A percentile compares a stretch with the other conserved stretches of the same genome.
Conservation (phyloP, 1,284 basidiomycete species). For the Boletellus deceptivus region DNA sequence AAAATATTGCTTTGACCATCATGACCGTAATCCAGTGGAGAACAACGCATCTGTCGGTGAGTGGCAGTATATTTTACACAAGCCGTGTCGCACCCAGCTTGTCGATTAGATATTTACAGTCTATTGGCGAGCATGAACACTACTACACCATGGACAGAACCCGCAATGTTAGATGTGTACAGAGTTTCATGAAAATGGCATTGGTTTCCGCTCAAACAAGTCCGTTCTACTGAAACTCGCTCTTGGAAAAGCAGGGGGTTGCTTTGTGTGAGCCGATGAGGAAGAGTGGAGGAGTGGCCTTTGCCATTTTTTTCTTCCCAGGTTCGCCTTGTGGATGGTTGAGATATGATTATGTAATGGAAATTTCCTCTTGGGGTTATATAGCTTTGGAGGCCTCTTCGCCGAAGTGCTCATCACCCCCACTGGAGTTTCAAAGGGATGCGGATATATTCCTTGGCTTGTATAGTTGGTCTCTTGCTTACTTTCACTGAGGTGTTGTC, state of each 20-base stretch:
- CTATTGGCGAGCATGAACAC: too few species aligned
- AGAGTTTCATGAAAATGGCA: too few species aligned
- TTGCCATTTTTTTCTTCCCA: constrained; percentile 37
- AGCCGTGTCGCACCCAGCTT: too few species aligned
- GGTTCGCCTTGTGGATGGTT: constrained; percentile 63
- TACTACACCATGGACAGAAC: too few species aligned
- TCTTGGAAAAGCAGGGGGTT: constrained; percentile 31
- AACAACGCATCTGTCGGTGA: not conserved
- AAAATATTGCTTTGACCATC: too few species aligned
- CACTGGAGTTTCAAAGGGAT: constrained; percentile 95
- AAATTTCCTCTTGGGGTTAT: constrained; percentile 77
- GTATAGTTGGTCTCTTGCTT: constrained; percentile 1
- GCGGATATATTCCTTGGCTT: constrained; percentile 72
- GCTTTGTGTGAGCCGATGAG: constrained; percentile 35
- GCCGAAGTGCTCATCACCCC: constrained; percentile 97
- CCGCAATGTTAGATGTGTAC: too few species aligned
- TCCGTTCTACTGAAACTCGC: constrained; percentile 38
- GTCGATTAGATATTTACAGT: too few species aligned
- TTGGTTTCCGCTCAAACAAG: constrained; percentile 31
- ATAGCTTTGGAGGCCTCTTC: constrained; percentile 96
- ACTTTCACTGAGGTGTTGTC: constrained; percentile 66
- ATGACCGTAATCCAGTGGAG: not conserved
- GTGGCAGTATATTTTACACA: too few species aligned
- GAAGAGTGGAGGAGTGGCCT: constrained; percentile 31
- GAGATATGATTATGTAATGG: constrained; percentile 86